phyloP scores from a whole-genome alignment of 441 rosid species.

The Syzygium malaccense region DNA sequence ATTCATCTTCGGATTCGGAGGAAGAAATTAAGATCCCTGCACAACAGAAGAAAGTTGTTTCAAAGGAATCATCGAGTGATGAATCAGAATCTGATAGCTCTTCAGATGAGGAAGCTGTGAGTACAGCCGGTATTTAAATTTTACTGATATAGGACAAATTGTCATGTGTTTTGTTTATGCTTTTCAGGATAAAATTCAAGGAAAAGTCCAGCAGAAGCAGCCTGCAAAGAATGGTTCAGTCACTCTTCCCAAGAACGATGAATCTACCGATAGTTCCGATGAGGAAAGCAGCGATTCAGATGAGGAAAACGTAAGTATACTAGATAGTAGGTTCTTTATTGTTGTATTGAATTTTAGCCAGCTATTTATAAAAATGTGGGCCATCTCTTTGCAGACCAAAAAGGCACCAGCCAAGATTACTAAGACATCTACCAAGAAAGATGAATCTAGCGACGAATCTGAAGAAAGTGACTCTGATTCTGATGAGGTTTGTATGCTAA shows the following conservation, averaged over 20 bases:
- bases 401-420: background rate
- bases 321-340: background rate
- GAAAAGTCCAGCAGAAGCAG: background rate
- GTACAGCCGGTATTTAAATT: background rate
- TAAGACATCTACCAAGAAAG: background rate
- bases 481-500: background rate
- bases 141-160: background rate
- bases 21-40: background rate
- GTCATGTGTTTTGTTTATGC: background rate
- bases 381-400: background rate
- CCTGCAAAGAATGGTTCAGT: background rate
- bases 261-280: slow-evolving; percentile 3
- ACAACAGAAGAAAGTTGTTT: background rate
- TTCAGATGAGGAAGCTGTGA: slow-evolving; percentile 5
- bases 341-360: background rate
- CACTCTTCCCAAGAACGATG: background rate
- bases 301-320: slow-evolving; percentile 21
- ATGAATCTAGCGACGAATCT: background rate
- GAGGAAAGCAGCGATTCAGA: slow-evolving; percentile 15
- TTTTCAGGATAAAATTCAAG: background rate
- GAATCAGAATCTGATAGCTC: slow-evolving; percentile 7
- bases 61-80: background rate
- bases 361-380: background rate
- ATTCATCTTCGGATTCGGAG: background rate
- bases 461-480: slow-evolving; percentile 4